These are phyloP conservation scores for Nicotiana knightiana DNA, from an alignment of 257 asterid species.

Conservation along the genomic window DNA sequence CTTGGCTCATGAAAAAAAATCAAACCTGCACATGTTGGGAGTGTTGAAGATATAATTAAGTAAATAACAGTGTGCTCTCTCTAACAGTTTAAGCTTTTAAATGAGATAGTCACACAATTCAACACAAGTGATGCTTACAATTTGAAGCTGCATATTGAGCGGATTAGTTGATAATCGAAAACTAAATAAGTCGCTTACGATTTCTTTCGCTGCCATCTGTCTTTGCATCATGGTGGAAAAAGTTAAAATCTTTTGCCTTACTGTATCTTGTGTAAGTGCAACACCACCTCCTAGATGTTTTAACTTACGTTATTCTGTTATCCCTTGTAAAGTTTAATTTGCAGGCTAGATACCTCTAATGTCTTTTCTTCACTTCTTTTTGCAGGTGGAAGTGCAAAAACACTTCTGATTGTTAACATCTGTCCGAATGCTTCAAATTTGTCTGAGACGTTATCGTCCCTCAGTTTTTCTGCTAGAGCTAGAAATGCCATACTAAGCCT, in stretches of 20 bases:
- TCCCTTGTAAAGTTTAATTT: slow-evolving; percentile 4
- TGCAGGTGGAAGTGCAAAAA: slow-evolving; percentile 91
- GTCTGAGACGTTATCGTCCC: slow-evolving; percentile 82
- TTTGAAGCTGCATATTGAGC: neutral
- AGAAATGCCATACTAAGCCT: slow-evolving; percentile 80
- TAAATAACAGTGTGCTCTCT: neutral
- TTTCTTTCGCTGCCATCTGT: neutral
- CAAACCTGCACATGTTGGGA: neutral
- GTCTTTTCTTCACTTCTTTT: slow-evolving; percentile 18
- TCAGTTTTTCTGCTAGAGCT: slow-evolving; percentile 88
- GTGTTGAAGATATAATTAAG: neutral
- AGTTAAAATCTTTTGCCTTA: neutral
- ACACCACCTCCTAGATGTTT: neutral
- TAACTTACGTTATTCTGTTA: neutral
- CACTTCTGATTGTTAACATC: slow-evolving; percentile 76
- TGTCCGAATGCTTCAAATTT: slow-evolving; percentile 66
- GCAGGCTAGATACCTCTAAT: neutral
- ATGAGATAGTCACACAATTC: neutral
- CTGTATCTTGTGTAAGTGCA: neutral
- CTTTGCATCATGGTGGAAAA: neutral
- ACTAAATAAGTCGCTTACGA: neutral
- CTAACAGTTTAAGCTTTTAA: neutral
- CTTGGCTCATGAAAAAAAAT: neutral
- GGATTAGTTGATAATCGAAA: neutral
- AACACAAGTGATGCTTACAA: neutral